phyloP scores from a whole-genome alignment of 2,329 filamentous ascomycete species.

The Alternaria conjuncta region DNA sequence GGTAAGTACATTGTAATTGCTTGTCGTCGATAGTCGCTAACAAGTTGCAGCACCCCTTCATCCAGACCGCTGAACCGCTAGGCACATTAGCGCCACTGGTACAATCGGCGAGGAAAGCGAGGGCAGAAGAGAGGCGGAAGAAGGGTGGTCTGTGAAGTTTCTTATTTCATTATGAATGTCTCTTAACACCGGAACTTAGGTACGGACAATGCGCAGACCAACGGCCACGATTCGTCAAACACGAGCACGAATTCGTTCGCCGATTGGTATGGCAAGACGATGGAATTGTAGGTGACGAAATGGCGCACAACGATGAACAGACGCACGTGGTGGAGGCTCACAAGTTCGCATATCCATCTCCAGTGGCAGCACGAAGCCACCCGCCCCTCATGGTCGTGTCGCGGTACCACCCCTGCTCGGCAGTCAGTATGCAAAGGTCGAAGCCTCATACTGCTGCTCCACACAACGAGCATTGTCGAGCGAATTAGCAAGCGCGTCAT shows the following conservation, averaged over 20 bases:
- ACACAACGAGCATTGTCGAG: slow-evolving; percentile 13
- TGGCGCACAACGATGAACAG: slow-evolving; percentile 1
- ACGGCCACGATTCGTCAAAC: slow-evolving; percentile 21
- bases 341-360: slow-evolving; percentile 1
- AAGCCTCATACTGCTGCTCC: slow-evolving; percentile 15
- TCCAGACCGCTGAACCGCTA: slow-evolving; percentile 59
- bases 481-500: slow-evolving; percentile 16
- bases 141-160: slow-evolving; percentile 53
- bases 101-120: slow-evolving; percentile 80
- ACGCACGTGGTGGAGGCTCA: slow-evolving; percentile 1
- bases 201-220: slow-evolving; percentile 25
- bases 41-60: slow-evolving; percentile 53
- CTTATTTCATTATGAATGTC: slow-evolving; percentile 25
- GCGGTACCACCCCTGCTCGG: slow-evolving; percentile 6
- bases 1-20: slow-evolving; percentile 62
- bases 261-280: slow-evolving; percentile 38
- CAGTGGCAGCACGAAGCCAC: slow-evolving; percentile 2
- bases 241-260: slow-evolving; percentile 33
- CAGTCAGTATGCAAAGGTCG: slow-evolving; percentile 15
- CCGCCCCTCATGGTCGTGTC: slow-evolving; percentile 4
- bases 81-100: slow-evolving; percentile 85
- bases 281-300: slow-evolving; percentile 11
- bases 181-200: slow-evolving; percentile 37
- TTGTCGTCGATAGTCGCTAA: slow-evolving; percentile 12
- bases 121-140: slow-evolving; percentile 73